Percentiles rank a stretch among this genome's conserved stretches.
Evolutionary conservation across 306 rosid genomes (phyloP).

Genomic region (Alnus glutinosa): DNA sequence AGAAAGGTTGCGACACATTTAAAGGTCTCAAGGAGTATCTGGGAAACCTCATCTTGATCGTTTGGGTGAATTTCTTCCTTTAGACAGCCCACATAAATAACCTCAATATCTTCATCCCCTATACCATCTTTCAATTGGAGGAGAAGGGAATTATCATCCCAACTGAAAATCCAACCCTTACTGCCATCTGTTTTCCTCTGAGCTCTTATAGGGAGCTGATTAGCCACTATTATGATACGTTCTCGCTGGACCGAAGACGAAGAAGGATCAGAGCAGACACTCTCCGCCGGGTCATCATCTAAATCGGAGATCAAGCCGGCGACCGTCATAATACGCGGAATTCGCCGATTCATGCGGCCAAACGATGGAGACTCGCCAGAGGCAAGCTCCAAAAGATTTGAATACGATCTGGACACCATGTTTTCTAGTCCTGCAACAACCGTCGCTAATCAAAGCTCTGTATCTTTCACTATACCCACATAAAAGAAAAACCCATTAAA

Average conservation of each 20-base stretch:
- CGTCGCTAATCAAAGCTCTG: constrained; percentile 10
- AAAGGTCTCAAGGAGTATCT: constrained; percentile 58
- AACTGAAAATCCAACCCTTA: constrained; percentile 63
- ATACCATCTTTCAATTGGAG: constrained; percentile 83
- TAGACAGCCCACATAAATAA: constrained; percentile 74
- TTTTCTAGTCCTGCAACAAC: neutral
- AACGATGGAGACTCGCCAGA: constrained; percentile 64
- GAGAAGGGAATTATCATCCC: constrained; percentile 77
- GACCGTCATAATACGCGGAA: constrained; percentile 74
- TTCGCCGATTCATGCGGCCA: constrained; percentile 50
- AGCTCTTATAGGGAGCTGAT: constrained; percentile 78
- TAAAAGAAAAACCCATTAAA: constrained; percentile 27
- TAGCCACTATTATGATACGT: constrained; percentile 73
- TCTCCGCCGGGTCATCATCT: constrained; percentile 60
- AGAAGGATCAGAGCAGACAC: constrained; percentile 57
- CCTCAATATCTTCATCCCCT: constrained; percentile 75
- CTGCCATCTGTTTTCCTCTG: constrained; percentile 46
- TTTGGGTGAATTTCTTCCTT: constrained; percentile 65
- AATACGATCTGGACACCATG: constrained; percentile 73
- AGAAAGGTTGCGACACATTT: constrained; percentile 78
- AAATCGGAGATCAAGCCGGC: constrained; percentile 68
- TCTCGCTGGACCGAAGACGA: constrained; percentile 54
- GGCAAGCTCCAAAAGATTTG: constrained; percentile 71
- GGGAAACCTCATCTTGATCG: constrained; percentile 89
- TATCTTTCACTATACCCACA: constrained; percentile 25